Evolutionary conservation across 495 filamentous ascomycete genomes (phyloP), one percentile per base, ranked within the genome.

Genomic region (Daldinia childiae): DNA sequence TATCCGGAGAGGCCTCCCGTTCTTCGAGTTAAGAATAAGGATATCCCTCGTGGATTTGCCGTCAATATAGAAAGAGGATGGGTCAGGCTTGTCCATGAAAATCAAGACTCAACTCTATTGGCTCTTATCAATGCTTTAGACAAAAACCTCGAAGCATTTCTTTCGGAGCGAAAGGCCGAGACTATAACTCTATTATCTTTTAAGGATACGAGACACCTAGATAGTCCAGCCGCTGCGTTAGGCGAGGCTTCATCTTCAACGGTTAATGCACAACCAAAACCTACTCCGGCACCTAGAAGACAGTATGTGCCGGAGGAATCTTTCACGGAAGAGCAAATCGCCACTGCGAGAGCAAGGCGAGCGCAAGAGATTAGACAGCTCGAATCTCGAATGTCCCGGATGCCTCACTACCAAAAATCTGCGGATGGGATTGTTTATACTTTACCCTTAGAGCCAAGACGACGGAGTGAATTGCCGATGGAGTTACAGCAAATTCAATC

Each of bases 21-120:
- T 36, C 80, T 97, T 21, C 81, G 79, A 24, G 88, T 97, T 50
- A 87, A 82, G 58, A 97, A 97, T 75, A 82, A 85, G 68, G 89
- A 94, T 59, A 94, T 97, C 71, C 90, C 89, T n/a, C 79, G 89
- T 64, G 92, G 90, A 0, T 97, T 90, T 74, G 90, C 91, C 70
- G 86, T 90, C 68, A 97, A 96, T 79, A 86, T 97, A 17, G 91
- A 94, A 69, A 82, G 82, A 68, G 94, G 94, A 1, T 97, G 93
- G 79, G 87, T 91, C 71, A 84, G 79, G 11, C 83, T 97, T 34
- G 89, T 88, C 6, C 76, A 87, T 51, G 87, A 85, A 15, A 82
- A 82, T 50, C 80, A 82, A 8, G 82, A 80, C 12, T 82, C 83
- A 5, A 94, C 90, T 0, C 78, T 97, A 12, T 82, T 97, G 30